Evolutionary conservation across 768 basidiomycete species (phyloP).

Genomic region (Flagelloscypha sp.): DNA sequence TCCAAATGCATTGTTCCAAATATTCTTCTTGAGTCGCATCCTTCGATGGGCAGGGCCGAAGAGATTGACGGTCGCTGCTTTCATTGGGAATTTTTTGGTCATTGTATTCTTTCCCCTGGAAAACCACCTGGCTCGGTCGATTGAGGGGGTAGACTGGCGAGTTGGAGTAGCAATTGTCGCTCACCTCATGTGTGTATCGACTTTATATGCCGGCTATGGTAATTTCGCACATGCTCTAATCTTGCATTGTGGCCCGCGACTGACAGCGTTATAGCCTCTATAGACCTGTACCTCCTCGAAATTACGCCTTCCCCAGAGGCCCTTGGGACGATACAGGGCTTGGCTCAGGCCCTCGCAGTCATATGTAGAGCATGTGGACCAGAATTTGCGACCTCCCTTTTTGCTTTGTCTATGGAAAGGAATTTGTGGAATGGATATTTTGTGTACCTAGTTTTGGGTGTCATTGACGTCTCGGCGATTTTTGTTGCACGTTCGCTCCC

Average conservation of each 20-base stretch:
- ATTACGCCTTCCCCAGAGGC: constrained; percentile 30
- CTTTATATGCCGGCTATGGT: too few species aligned
- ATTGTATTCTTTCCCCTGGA: constrained; percentile 2
- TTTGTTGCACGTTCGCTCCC: too few species aligned
- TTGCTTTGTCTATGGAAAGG: constrained; percentile 42
- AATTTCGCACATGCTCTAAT: neutral
- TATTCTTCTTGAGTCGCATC: constrained; percentile 40
- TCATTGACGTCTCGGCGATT: constrained; percentile 27
- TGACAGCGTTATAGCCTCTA: constrained; percentile 33
- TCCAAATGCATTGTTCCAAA: constrained; percentile 45
- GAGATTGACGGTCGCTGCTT: constrained; percentile 34
- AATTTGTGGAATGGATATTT: constrained; percentile 43
- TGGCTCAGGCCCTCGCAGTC: too few species aligned
- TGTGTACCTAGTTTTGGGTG: constrained; percentile 35
- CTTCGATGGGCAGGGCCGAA: constrained; percentile 49
- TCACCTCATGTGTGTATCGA: constrained; percentile 24
- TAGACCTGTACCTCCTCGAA: constrained; percentile 36
- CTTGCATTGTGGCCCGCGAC: constrained; percentile 7
- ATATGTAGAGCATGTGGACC: constrained; percentile 48
- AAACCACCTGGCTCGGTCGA: constrained; percentile 19
- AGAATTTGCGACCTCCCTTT: constrained; percentile 38
- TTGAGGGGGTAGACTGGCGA: constrained; percentile 23
- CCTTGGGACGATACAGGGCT: constrained; percentile 46
- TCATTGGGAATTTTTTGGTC: constrained; percentile 17
- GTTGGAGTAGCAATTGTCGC: constrained; percentile 24